Base-by-base conservation (phyloP, 2,329 filamentous ascomycete genomes). In the Akanthomyces muscarius region DNA sequence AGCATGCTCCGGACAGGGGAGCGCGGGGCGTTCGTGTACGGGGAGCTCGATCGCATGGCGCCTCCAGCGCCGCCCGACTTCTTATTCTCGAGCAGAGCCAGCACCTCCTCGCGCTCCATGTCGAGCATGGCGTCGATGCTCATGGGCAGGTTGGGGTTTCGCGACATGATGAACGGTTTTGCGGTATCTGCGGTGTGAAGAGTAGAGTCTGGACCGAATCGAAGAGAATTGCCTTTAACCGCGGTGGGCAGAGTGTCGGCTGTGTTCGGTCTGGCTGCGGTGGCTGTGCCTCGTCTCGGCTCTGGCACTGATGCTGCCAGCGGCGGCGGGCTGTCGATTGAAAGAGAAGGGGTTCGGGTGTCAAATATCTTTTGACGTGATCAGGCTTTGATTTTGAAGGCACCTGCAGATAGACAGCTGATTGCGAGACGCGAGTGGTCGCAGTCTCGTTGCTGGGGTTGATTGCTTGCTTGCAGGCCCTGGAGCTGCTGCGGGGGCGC, bases 71-170 rank as follows among this genome's bases (percentile, higher is more conserved):
- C 71, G 13, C 73, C 71, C 2, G 67, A 63, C 59, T 69, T 69
- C 57, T 76, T 78, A 51, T 81, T 82, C 73, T 89, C 87, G 48
- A 92, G 79, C 65, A 91, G 78, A 54, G 86, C 86, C 67, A 92
- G 79, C 45, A 92, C 87, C 76, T 91, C 89, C 66, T 82, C 81
- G 65, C 89, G 84, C 80, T 94, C 90, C 78, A 92, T 88, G 72
- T 92, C 90, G 66, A 92, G 81, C 67, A 88, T 85, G 55, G 88
- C 85, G 76, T 92, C 90, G 71, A 93, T 85, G 71, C 89, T 92
- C 88, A 91, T 91, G 23, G 79, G 78, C 57, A 76, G 75, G 56
- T 71, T 66, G 11, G 68, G 71, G 59, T 69, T 66, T 44, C 66
- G 71, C 64, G 75, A 71, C 75, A 77, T 77, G 65, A 58, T 53